Base-by-base conservation (phyloP, 2,329 filamentous ascomycete species). In the Apiospora sp. region DNA sequence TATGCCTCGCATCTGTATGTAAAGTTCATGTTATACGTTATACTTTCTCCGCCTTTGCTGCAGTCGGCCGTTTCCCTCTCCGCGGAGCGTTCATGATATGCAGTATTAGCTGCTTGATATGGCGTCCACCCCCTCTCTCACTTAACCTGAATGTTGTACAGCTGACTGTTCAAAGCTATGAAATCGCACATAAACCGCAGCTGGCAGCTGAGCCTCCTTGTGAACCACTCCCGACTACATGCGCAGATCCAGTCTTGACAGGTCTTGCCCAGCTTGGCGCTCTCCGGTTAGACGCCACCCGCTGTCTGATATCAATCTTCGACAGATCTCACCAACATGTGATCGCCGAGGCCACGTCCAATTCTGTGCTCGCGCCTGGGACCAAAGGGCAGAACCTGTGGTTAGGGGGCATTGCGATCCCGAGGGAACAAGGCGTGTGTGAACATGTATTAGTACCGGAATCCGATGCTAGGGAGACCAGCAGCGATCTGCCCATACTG, bases 231-330 rank as follows among this genome's bases (percentile, higher is more conserved):
- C 27, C 67, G 19, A 46, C 24, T 22, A 27, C 68, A 19, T 70
- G 46, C 14, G 24, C 75, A n/a, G 84, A 87, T 71, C 75, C 80
- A 13, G 79, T 79, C 69, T 81, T 90, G 64, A 87, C 86, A 1
- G 83, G 85, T 7, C 84, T 88, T 70, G 86, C 87, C 27, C 86
- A 89, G 75, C 81, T 89, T 5, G 87, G 82, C 1, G 81, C 83
- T 6, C 78, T 84, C 70, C 82, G 84, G 19, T 79, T 88, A 4
- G 80, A 83, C n/a, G 82, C 81, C 5, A 78, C 81, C 27, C 83
- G 86, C 43, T 80, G 82, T 22, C 75, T 88, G 30, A 82, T 90
- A 68, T 89, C 87, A 1, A 79, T 90, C 24, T 88, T 90, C 73
- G 87, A 88, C 74, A 79, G 78, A 5, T 80, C 81, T 5, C 76